A percentile compares a stretch with the other conserved stretches of the same genome.
Conservation (phyloP, 1,284 basidiomycete genomes). For the Psilocybe mexicana region DNA sequence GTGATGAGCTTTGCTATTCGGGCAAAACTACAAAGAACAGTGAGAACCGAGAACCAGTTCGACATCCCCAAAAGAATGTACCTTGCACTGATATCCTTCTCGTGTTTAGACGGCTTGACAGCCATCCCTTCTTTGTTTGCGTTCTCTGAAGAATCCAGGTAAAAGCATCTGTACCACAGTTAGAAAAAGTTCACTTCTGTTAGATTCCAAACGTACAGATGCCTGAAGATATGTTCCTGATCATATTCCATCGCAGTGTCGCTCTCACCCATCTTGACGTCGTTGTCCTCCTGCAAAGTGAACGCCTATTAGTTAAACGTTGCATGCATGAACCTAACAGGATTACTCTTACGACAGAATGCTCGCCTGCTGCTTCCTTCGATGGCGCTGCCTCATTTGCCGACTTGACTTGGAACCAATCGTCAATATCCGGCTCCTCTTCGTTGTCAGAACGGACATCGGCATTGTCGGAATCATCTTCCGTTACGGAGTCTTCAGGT, state of each 20-base stretch:
- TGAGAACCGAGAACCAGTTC: background rate
- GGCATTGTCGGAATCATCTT: constrained; percentile 68
- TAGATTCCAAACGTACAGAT: constrained; percentile 52
- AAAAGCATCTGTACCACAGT: constrained; percentile 65
- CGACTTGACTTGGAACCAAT: constrained; percentile 41
- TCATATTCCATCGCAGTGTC: constrained; percentile 74
- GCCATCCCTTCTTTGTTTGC: constrained; percentile 64
- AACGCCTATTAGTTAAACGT: background rate
- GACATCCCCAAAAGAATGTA: constrained; percentile 25
- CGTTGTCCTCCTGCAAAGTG: constrained; percentile 23
- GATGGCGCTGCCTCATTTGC: constrained; percentile 19
- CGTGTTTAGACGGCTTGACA: constrained; percentile 51
- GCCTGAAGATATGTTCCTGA: constrained; percentile 71
- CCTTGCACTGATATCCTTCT: constrained; percentile 53
- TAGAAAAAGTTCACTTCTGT: background rate
- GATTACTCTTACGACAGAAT: constrained; percentile 8
- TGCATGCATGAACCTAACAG: background rate
- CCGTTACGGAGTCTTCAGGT: constrained; percentile 56
- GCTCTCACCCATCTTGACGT: constrained; percentile 67
- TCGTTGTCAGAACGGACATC: constrained; percentile 40
- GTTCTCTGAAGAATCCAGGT: constrained; percentile 80
- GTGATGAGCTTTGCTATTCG: constrained; percentile 53
- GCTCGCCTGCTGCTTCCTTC: constrained; percentile 13
- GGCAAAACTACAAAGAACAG: constrained; percentile 48
- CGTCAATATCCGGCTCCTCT: constrained; percentile 44